Conservation (phyloP, 2,329 filamentous ascomycete species). For the Dendryphion nanum region DNA sequence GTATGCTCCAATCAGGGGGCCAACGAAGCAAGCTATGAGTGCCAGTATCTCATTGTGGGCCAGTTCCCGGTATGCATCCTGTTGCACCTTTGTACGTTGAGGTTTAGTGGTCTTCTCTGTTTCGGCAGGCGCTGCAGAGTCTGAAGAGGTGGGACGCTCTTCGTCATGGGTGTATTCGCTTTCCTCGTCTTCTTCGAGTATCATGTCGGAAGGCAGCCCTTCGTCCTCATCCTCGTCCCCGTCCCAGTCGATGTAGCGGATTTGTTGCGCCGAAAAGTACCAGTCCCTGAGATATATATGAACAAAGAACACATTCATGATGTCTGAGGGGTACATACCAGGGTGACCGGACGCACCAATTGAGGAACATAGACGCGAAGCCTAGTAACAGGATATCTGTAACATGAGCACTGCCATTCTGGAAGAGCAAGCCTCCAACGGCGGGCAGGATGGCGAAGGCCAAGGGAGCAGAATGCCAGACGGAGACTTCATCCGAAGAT, state of each 20-base stretch:
- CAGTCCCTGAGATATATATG: slow-evolving; percentile 43
- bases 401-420: slow-evolving; percentile 77
- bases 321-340: slow-evolving; percentile 63
- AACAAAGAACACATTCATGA: slow-evolving; percentile 8
- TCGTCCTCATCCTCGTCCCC: slow-evolving; percentile 15
- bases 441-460: slow-evolving; percentile 83
- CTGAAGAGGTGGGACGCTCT: slow-evolving; percentile 7
- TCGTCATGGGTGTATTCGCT: slow-evolving; percentile 18
- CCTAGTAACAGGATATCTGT: slow-evolving; percentile 82
- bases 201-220: slow-evolving; percentile 19
- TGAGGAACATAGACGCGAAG: slow-evolving; percentile 80
- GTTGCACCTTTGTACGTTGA: slow-evolving; percentile 15
- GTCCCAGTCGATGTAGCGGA: slow-evolving; percentile 23
- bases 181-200: slow-evolving; percentile 30
- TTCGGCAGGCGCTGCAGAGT: background rate
- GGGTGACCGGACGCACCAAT: slow-evolving; percentile 87
- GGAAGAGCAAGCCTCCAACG: slow-evolving; percentile 78
- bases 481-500: slow-evolving; percentile 56
- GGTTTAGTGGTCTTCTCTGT: background rate
- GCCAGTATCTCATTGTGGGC: slow-evolving; percentile 73
- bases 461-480: slow-evolving; percentile 78
- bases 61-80: slow-evolving; percentile 61
- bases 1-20: slow-evolving; percentile 77
- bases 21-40: slow-evolving; percentile 73
- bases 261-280: slow-evolving; percentile 51